Base-by-base conservation (phyloP, 306 rosid genomes). In the Myrica gale region DNA sequence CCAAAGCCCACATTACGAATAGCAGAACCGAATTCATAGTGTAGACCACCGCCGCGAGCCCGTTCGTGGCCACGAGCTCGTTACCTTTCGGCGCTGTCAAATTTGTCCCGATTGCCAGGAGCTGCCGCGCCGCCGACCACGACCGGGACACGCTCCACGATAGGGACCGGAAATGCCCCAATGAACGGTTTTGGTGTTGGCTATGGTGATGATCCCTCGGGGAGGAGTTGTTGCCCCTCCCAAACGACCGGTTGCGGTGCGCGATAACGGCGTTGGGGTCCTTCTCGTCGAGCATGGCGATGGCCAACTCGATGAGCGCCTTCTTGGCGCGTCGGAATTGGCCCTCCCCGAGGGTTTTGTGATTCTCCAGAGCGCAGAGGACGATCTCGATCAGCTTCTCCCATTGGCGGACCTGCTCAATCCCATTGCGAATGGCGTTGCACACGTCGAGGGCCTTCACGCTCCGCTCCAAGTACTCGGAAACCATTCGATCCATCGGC, bases 81-180 rank as follows among this genome's bases (percentile, higher is more conserved):
- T 83, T 88, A 5, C 83, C 85, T 81, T 75, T 84, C 47, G 98
- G 98, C 5, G 96, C 81, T 9, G 41, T 39, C 75, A 94, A 76
- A 79, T 88, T 90, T 75, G 61, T 87, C 71, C 93, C 95, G 6
- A 94, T 86, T 32, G 89, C 91, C 81, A 90, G 98, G 52, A 94
- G 89, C 90, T 94, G 98, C 83, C 84, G 78, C 0, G 96, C 86
- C 32, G 98, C 98, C 12, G 98, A 94, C 98, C 98, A 94, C 41
- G 91, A 86, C 51, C 93, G 81, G 0, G 98, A 90, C 6, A 94
- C 98, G 71, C 96, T 90, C 98, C 98, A 94, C 10, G 98, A 94
- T 6, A 87, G 95, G 32, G 98, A 90, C 66, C 96, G 85, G 72
- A 92, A 92, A 67, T 87, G 95, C 2, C 88, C 87, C 26, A 87